Evolutionary conservation across 768 basidiomycete genomes (phyloP).

Genomic region (Boletus bicolor): DNA sequence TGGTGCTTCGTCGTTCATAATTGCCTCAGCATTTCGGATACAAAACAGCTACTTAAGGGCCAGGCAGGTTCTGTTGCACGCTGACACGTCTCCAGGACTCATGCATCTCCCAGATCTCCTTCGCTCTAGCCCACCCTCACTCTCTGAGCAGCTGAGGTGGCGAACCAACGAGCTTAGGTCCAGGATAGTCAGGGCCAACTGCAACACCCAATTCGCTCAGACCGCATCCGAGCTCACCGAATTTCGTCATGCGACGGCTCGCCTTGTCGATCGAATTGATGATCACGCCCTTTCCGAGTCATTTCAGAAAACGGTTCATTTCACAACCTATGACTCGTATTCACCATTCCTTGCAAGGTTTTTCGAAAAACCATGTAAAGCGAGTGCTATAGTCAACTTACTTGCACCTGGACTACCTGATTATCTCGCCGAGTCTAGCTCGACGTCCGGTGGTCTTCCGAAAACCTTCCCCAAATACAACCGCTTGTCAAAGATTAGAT

Average conservation of each 20-base stretch:
- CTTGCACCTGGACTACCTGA: conserved; percentile 22
- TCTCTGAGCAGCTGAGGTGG: not conserved
- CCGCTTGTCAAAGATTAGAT: not conserved
- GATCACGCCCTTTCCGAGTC: not conserved
- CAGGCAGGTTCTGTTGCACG: not conserved
- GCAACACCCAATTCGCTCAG: conserved; percentile 2
- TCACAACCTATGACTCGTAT: conserved; percentile 18
- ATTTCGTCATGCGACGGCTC: conserved; percentile 1
- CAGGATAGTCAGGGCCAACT: conserved; percentile 1
- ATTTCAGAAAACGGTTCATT: conserved; percentile 10
- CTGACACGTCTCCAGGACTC: not conserved
- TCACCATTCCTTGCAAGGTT: conserved; percentile 10
- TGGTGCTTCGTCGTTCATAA: not conserved
- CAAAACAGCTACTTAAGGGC: not conserved
- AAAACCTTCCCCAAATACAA: conserved; percentile 15
- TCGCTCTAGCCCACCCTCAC: not conserved
- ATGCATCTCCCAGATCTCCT: conserved; percentile 3
- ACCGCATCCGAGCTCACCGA: conserved; percentile 1
- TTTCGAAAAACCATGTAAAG: conserved; percentile 4
- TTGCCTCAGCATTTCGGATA: not conserved
- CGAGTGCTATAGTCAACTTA: conserved; percentile 1
- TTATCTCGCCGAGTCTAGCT: conserved; percentile 13
- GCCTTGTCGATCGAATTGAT: not conserved
- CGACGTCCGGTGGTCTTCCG: conserved; percentile 15
- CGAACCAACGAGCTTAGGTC: not conserved